Base-by-base conservation (phyloP, 768 basidiomycete genomes). In the Coprinopsis sp. region DNA sequence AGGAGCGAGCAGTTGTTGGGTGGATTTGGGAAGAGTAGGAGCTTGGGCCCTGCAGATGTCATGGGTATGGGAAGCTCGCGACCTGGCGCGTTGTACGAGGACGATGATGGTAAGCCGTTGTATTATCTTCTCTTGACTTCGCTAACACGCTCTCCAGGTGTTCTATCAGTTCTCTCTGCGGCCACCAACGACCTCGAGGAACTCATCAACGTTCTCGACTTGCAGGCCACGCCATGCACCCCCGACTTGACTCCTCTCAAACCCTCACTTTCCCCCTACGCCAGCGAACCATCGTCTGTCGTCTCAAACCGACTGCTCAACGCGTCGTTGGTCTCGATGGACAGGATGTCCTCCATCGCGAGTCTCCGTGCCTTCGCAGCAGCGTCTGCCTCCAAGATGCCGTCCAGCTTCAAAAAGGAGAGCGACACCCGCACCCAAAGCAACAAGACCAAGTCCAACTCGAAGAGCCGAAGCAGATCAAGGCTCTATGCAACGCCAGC, bases 151-250 rank as follows among this genome's bases (percentile, higher is more conserved):
- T 41, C 33, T 33, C 31, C 51, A 77, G 87, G 75, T 50, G 78
- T 78, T 12, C 57, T 88, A 1, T 85, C 81, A 0, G 74, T 87
- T 24, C 66, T 90, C n/a, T 84, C 84, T 51, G 85, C 86, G 0
- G 88, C 85, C 0, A 91, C 88, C 1, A 79, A 87, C 41, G 88
- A 91, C 33, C 74, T 91, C 3, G 88, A 84, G 0, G 77, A 78
- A 45, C 67, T 91, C 3, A 87, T 91, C 60, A 86, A 82, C 51
- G 76, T 77, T n/a, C 71, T 91, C n/a, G 85, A 90, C 53, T 69
- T 91, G 3, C 80, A 88, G 58, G 85, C 86, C 3, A 91, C 89
- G 0, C 88, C 87, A 0, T 69, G 71, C 2, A 72, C 60, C 5
- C 78, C 74, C 1, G 74, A 78, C 27, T 49, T 66, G 42, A 71